Evolutionary conservation across 768 basidiomycete genomes (phyloP).

Genomic region (Tubosaeta sp.): DNA sequence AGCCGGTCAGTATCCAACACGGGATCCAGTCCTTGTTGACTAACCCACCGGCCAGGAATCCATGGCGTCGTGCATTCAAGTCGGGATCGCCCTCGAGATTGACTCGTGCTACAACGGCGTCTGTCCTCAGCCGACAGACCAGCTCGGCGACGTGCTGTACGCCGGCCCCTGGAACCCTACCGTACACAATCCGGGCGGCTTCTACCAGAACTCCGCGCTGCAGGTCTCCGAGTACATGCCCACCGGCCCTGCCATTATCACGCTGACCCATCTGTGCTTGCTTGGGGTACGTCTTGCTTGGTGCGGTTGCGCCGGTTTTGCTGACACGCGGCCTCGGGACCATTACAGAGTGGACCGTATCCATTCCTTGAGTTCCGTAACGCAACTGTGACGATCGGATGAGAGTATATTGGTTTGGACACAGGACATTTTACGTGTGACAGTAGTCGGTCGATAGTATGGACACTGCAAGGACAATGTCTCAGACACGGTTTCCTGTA

Average conservation of each 20-base stretch:
- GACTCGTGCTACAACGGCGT: conserved; percentile 10
- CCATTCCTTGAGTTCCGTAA: conserved; percentile 30
- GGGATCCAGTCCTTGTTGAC: not conserved
- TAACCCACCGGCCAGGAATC: conserved; percentile 13
- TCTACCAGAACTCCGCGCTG: conserved; percentile 28
- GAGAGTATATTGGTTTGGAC: not conserved
- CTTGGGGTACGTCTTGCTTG: conserved; percentile 20
- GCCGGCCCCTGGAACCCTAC: conserved; percentile 28
- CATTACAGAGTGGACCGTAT: conserved; percentile 17
- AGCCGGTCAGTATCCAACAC: conserved; percentile 16
- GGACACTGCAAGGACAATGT: not conserved
- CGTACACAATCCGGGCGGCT: conserved; percentile 11
- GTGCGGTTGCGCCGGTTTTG: not conserved
- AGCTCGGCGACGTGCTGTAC: conserved; percentile 25
- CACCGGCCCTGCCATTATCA: conserved; percentile 25
- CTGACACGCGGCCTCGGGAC: not conserved
- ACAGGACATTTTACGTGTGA: not conserved
- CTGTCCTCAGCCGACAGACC: conserved; percentile 13
- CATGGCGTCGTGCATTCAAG: conserved; percentile 10
- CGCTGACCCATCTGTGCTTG: conserved; percentile 28
- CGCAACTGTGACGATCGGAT: conserved; percentile 16
- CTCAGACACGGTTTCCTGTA: not conserved
- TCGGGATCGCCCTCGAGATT: conserved; percentile 20
- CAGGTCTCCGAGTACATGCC: conserved; percentile 4
- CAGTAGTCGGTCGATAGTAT: not conserved